phyloP scores from a whole-genome alignment of 768 basidiomycete species.

The Omphalotus guepiniiformis region DNA sequence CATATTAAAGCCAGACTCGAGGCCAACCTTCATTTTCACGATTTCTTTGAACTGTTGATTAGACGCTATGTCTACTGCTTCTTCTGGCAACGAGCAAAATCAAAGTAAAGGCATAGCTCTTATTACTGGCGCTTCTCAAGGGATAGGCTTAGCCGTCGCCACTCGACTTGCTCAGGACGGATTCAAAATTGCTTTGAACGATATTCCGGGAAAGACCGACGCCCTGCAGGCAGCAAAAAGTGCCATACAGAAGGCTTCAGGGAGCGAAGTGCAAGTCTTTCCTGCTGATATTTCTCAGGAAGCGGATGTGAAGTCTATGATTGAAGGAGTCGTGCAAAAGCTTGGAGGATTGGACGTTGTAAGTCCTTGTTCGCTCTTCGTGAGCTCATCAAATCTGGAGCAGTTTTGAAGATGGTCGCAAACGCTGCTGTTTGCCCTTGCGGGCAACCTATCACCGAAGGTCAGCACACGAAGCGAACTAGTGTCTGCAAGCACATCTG shows the following conservation, averaged over 20 bases:
- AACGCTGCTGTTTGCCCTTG: constrained; percentile 17
- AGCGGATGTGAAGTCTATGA: constrained; percentile 25
- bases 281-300: constrained; percentile 25
- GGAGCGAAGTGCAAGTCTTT: constrained; percentile 1
- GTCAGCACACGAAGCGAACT: background rate
- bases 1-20: too few relatives aligned
- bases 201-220: constrained; percentile 13
- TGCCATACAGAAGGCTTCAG: background rate
- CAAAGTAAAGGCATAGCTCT: constrained; percentile 23
- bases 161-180: constrained; percentile 33
- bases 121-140: constrained; percentile 35
- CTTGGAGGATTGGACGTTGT: constrained; percentile 30
- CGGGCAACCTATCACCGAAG: constrained; percentile 1
- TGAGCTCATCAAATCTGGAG: background rate
- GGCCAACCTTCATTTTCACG: too few relatives aligned
- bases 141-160: constrained; percentile 37
- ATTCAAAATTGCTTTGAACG: constrained; percentile 33
- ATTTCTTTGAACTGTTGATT: too few relatives aligned
- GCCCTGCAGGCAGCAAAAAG: background rate
- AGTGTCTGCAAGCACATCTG: background rate
- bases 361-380: constrained; percentile 3
- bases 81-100: too few relatives aligned
- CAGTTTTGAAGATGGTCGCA: constrained; percentile 14
- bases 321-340: constrained; percentile 18
- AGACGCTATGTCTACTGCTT: too few relatives aligned